Conservation (phyloP, 257 asterid genomes). For the Mitragyna speciosa region DNA sequence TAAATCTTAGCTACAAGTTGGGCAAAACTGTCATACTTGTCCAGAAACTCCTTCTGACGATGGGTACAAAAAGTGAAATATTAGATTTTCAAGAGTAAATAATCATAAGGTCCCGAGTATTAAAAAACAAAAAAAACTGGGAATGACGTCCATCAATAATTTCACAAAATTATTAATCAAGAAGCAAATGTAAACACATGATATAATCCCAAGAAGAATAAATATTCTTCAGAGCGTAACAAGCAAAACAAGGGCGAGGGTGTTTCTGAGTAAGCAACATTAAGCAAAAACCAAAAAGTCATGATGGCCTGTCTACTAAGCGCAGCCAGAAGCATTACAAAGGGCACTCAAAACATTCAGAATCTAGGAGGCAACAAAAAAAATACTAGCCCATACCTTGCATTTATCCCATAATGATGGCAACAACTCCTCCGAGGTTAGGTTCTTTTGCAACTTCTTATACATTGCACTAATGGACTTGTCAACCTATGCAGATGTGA, state of each 20-base stretch:
- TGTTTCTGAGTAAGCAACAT: background rate
- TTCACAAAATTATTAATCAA: background rate
- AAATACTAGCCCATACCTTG: conserved; percentile 57
- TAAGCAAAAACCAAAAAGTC: background rate
- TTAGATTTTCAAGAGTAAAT: background rate
- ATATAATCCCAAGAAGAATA: too few species aligned
- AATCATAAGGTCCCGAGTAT: background rate
- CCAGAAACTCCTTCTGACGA: conserved; percentile 85
- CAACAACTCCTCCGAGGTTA: conserved; percentile 84
- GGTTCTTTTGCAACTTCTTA: conserved; percentile 82
- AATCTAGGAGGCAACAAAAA: conserved; percentile 10
- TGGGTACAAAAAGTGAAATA: background rate
- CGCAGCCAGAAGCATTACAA: background rate
- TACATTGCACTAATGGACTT: conserved; percentile 78
- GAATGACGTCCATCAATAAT: background rate
- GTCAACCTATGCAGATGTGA: conserved; percentile 62
- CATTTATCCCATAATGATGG: conserved; percentile 99
- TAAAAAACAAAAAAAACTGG: background rate
- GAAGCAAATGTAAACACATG: background rate
- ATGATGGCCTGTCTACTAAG: background rate
- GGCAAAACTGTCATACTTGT: conserved; percentile 80
- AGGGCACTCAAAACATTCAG: conserved; percentile 1
- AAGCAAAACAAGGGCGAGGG: background rate
- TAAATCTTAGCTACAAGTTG: conserved; percentile 78
- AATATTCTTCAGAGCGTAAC: too few species aligned